Base-by-base conservation (phyloP, 2,329 filamentous ascomycete genomes). In the Zymoseptoria crescenta region DNA sequence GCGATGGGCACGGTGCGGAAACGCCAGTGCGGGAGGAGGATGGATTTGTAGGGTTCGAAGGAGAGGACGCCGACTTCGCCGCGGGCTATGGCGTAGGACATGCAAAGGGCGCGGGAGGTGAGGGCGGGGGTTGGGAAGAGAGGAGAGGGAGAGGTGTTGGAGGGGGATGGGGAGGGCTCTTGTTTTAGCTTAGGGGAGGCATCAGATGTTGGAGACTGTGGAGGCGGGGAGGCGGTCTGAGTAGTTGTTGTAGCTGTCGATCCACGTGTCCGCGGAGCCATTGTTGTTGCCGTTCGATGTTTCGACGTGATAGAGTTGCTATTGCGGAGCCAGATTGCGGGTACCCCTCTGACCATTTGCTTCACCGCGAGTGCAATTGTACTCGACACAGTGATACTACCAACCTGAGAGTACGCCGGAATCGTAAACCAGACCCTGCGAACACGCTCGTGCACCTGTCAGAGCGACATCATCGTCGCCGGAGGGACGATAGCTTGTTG, bases 11-110 rank as follows among this genome's bases (percentile, higher is more conserved):
- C 71, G 0, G 79, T 84, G 51, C 77, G 77, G 74, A 86, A 87
- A 5, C 80, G 78, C 83, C 83, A 86, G 49, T 79, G 75, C 0
- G 83, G 84, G 0, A 86, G 77, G 0, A 86, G 76, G 16, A 74
- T 69, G 19, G 80, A 82, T 70, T 86, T 86, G 74, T 87, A 87
- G 0, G 83, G 84, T 65, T 86, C 83, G 65, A 81, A 84, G 1
- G 81, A 83, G 30, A 87, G 72, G 8, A 86, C 84, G 56, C 82
- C 81, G 69, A 80, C 79, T 69, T 87, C 83, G 59, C 83, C 83
- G 50, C 82, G 81, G 13, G 76, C 82, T 62, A 86, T 83, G 60
- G 76, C 77, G 71, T 85, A 86, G 63, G 74, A 72, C 75, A 80
- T 79, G 54, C 75, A 74, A 41, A 78, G 72, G 9, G 69, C 59